Base-by-base conservation (phyloP, 176 grass and related monocot species). In the Oropetium thomaeum region DNA sequence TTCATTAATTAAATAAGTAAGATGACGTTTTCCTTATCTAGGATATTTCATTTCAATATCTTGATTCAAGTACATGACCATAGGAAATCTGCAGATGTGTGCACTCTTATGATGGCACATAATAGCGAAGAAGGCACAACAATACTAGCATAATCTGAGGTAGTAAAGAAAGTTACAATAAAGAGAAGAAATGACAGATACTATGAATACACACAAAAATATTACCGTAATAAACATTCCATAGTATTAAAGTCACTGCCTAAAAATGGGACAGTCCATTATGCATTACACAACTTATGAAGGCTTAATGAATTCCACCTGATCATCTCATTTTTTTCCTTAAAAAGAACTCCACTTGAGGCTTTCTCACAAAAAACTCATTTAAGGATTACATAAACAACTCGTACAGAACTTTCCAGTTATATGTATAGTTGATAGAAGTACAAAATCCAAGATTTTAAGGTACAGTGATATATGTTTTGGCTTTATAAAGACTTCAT, bases 1-100 rank as follows among this genome's bases (percentile, higher is more conserved):
- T 81, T 38, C 35, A 73, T 15, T 19, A 19, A 64, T 31, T 43
- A 82, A 57, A 44, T 19, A 82, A 43, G 17, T 28, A 43, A 55
- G 19, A 3, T 48, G 3, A 7, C 14, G 8, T 35, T 30, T 53
- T 81, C 2, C 27, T 81, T 72, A 25, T 39, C 4, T 52, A 51
- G 22, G 16, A 65, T 44, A 2, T 37, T 67, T 75, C 8, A 10
- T 74, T 26, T 74, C 17, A 74, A 74, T 35, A 16, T 54, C 34
- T 41, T 30, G 17, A 65, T 58, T 65, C 3, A 37, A 61, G n/a
- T 20, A 38, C 38, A 58, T 73, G 19, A 43, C 8, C 4, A 63
- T 28, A 8, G 12, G 0, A 51, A 63, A 55, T 42, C 60, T 62
- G 67, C n/a, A 58, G 57, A 14, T 25, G 35, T 37, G 7, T 17